phyloP scores from a whole-genome alignment of 2,329 filamentous ascomycete species.

The Scedosporium dehoogii region DNA sequence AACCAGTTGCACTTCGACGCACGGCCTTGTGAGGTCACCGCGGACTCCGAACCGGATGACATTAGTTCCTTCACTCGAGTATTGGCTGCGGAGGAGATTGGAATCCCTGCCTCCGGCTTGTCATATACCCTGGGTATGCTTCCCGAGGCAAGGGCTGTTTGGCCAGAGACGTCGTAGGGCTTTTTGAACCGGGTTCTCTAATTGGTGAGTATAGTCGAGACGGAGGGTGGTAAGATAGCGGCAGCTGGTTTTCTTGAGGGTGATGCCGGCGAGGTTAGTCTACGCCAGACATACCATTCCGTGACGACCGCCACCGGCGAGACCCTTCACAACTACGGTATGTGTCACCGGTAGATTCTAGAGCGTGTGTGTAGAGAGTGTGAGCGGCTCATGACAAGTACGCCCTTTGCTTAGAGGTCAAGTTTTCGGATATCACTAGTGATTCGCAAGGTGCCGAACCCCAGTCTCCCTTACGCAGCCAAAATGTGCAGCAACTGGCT shows the following conservation, averaged over 20 bases:
- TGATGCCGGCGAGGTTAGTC: neutral
- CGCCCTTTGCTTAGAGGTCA: neutral
- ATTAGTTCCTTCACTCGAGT: constrained; percentile 32
- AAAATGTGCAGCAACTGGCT: constrained; percentile 27
- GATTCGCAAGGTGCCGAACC: neutral
- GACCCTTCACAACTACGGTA: neutral
- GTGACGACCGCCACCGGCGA: neutral
- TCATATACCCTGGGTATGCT: constrained; percentile 38
- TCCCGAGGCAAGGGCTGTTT: neutral
- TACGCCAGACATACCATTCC: neutral
- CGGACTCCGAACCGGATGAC: constrained; percentile 32
- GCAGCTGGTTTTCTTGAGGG: neutral
- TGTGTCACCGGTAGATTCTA: neutral
- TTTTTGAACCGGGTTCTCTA: neutral
- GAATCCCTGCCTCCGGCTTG: constrained; percentile 22
- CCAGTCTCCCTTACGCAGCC: neutral
- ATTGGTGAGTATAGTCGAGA: constrained; percentile 2
- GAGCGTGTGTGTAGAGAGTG: neutral
- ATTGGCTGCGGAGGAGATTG: constrained; percentile 25
- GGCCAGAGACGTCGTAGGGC: neutral
- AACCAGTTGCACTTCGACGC: constrained; percentile 33
- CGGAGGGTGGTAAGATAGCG: neutral
- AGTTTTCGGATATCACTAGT: neutral
- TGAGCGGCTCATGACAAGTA: neutral
- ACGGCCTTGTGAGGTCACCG: neutral